Evolutionary conservation across 495 filamentous ascomycete genomes (phyloP), one percentile per base, ranked within the genome.

Genomic region (Lindgomyces ingoldianus): DNA sequence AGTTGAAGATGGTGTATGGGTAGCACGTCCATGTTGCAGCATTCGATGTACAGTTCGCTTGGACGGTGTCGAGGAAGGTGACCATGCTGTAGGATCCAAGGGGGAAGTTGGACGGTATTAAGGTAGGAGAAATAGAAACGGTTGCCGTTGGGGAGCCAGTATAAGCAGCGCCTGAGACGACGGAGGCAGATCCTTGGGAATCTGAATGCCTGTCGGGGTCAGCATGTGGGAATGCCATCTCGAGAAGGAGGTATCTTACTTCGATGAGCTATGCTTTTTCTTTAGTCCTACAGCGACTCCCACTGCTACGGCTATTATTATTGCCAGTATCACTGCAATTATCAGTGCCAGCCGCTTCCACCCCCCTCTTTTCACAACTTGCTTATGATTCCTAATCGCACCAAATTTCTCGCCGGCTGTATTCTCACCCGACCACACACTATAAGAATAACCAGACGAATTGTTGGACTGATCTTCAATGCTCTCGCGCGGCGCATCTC

Each of bases 11-110:
- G 3, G 73, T 62, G 60, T 78, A 83, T 19, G 84, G 83, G 66
- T 77, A 82, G 72, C 85, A 87, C n/a, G 69, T 70, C 80, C 81
- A 87, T 6, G 79, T 78, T n/a, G 68, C 54, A 0, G 81, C 56
- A 51, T 79, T 77, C 26, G 76, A 75, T 10, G 78, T 81, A 73
- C 84, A 87, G 70, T 77, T 74, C 21, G 82, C 76, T 14, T 72
- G 70, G 2, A 79, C 67, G 21, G 68, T 81, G 33, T 76, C 65
- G n/a, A 87, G 80, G 65, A 77, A 81, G n/a, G 81, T 83, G 9
- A 76, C 74, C 58, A 87, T 73, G 49, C 77, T 73, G 68, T 82
- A 88, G 25, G 79, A 78, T 25, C 85, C 85, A 0, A 77, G 69
- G 1, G 85, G 85, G 66, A 87, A 86, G 41, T 66, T 44, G 27